Percentiles rank a stretch among this genome's conserved stretches.
Conservation (phyloP, 495 filamentous ascomycete species). For the Letharia lupina region DNA sequence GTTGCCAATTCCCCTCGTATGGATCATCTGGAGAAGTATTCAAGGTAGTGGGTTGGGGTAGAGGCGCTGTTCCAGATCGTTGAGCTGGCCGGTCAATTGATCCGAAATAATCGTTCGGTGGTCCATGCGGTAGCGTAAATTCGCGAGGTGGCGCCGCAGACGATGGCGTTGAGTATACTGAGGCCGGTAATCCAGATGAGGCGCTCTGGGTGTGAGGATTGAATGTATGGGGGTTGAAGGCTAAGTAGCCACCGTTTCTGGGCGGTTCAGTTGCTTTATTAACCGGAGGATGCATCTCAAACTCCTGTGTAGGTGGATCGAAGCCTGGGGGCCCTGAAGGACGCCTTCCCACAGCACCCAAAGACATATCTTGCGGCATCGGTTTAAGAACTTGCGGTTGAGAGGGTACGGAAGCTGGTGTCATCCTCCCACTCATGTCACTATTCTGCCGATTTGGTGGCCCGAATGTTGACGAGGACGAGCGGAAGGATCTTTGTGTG, state of each 20-base stretch:
- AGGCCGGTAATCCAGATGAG: background rate
- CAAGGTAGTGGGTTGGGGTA: slow-evolving; percentile 13
- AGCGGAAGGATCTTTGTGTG: slow-evolving; percentile 21
- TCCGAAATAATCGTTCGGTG: slow-evolving; percentile 20
- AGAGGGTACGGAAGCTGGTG: background rate
- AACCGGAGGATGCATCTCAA: slow-evolving; percentile 22
- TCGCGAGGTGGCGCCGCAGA: slow-evolving; percentile 11
- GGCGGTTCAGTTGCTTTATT: slow-evolving; percentile 16
- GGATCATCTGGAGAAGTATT: slow-evolving; percentile 7
- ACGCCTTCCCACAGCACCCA: slow-evolving; percentile 1
- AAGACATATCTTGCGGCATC: slow-evolving; percentile 13
- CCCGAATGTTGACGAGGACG: slow-evolving; percentile 8
- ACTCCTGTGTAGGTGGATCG: slow-evolving; percentile 20
- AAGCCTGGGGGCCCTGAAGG: slow-evolving; percentile 4
- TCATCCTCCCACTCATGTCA: slow-evolving; percentile 13
- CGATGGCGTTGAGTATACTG: background rate
- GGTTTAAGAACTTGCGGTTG: slow-evolving; percentile 11
- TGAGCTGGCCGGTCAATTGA: slow-evolving; percentile 7
- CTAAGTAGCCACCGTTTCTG: slow-evolving; percentile 26
- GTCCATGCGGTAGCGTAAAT: slow-evolving; percentile 7
- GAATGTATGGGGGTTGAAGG: slow-evolving; percentile 30
- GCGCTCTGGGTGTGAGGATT: slow-evolving; percentile 22
- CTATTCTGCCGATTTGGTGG: slow-evolving; percentile 21
- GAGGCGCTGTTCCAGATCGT: slow-evolving; percentile 24
- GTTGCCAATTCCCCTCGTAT: slow-evolving; percentile 14